These are phyloP conservation scores for Oehlia diaphana DNA, from an alignment of 192 early-diverging fungal genomes.

Conservation along the genomic window DNA sequence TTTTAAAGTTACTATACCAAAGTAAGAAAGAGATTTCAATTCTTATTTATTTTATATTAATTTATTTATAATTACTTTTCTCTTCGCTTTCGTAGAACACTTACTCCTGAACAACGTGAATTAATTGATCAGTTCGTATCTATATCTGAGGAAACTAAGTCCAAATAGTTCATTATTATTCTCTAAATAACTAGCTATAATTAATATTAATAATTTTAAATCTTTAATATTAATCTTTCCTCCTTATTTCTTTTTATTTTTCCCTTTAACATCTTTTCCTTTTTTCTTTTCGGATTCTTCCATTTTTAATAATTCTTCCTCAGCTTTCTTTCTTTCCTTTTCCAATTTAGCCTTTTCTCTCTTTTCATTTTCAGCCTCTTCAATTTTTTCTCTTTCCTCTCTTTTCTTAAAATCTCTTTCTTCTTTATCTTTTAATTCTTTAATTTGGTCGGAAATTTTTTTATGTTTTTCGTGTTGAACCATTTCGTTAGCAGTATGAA, in stretches of 20 bases:
- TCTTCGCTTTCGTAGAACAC: slow-evolving; percentile 25
- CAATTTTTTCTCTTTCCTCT: slow-evolving; percentile 49
- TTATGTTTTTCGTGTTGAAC: slow-evolving; percentile 63
- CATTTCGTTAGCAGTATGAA: slow-evolving; percentile 78
- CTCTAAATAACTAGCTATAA: too few relatives aligned
- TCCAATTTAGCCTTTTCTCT: slow-evolving; percentile 38
- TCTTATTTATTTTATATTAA: background rate
- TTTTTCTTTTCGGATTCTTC: slow-evolving; percentile 43
- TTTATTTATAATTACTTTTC: background rate
- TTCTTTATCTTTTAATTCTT: slow-evolving; percentile 46
- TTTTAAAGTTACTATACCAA: slow-evolving; percentile 82
- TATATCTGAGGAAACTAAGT: background rate
- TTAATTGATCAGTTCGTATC: slow-evolving; percentile 63
- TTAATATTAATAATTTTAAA: background rate
- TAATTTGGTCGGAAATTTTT: slow-evolving; percentile 51
- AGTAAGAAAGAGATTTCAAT: slow-evolving; percentile 33
- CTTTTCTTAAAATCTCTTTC: slow-evolving; percentile 46
- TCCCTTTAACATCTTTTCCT: slow-evolving; percentile 30
- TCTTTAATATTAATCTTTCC: background rate
- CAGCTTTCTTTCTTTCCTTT: slow-evolving; percentile 42
- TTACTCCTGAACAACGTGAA: slow-evolving; percentile 51
- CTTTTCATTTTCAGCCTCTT: slow-evolving; percentile 43
- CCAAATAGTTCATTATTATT: too few relatives aligned
- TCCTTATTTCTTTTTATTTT: slow-evolving; percentile 22
- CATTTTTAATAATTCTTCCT: slow-evolving; percentile 46